phyloP scores from a whole-genome alignment of 495 filamentous ascomycete species.

The Penicillium coprophilum region DNA sequence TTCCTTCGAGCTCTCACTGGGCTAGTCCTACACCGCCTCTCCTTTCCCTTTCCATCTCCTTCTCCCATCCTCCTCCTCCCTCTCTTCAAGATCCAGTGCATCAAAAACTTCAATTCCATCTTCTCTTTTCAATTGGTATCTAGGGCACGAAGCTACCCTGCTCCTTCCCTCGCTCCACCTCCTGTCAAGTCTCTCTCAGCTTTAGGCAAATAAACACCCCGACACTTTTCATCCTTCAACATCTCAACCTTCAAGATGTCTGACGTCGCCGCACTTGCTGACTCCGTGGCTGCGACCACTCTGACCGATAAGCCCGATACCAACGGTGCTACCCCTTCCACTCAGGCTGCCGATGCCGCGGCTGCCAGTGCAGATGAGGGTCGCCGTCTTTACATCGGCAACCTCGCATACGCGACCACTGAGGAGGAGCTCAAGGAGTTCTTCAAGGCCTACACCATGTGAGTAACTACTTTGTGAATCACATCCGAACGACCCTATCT shows the following conservation, averaged over 20 bases:
- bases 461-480: conserved; percentile 47
- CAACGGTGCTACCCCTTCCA: conserved; percentile 76
- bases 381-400: conserved; percentile 98
- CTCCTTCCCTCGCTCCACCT: conserved; percentile 43
- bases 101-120: conserved; percentile 28
- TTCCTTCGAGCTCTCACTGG: conserved; percentile 9
- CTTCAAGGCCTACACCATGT: conserved; percentile 98
- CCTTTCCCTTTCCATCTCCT: conserved; percentile 22
- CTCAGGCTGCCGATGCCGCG: conserved; percentile 77
- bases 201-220: conserved; percentile 20
- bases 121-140: conserved; percentile 49
- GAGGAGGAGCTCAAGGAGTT: conserved; percentile 99
- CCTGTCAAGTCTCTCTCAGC: conserved; percentile 53
- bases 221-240: conserved; percentile 25
- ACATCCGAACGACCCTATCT: not conserved
- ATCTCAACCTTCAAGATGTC: conserved; percentile 56
- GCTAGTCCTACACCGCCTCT: conserved; percentile 32
- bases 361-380: conserved; percentile 96
- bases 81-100: conserved; percentile 21
- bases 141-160: conserved; percentile 94
- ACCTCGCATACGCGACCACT: conserved; percentile 99
- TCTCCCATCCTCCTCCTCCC: conserved; percentile 26
- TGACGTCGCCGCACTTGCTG: conserved; percentile 54
- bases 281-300: conserved; percentile 47
- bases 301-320: conserved; percentile 62